Conservation (phyloP, 148 eudicot species). For the Cornus florida region DNA sequence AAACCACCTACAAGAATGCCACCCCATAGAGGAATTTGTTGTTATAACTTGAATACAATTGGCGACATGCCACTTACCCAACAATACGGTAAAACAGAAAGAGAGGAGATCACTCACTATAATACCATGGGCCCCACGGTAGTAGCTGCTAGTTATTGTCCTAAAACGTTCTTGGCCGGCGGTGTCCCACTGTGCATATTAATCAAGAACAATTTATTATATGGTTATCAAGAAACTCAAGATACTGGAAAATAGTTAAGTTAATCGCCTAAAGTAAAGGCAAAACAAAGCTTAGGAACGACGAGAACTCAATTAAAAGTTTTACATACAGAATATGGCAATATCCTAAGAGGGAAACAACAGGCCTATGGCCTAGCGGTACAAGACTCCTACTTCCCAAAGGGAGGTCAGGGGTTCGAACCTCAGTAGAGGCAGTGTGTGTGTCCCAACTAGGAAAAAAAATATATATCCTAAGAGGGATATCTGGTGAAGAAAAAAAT, state of each 20-base stretch:
- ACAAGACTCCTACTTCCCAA: too few relatives aligned
- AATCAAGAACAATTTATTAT: slow-evolving; percentile 7
- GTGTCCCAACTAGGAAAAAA: too few relatives aligned
- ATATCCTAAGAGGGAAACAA: not conserved
- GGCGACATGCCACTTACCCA: not conserved
- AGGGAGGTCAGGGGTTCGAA: too few relatives aligned
- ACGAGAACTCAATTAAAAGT: not conserved
- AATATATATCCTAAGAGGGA: not conserved
- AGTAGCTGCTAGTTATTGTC: slow-evolving; percentile 49
- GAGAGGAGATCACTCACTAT: slow-evolving; percentile 28
- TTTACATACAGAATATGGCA: not conserved
- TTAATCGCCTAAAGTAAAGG: not conserved
- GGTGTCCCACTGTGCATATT: slow-evolving; percentile 35
- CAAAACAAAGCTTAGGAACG: not conserved
- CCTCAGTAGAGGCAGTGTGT: too few relatives aligned
- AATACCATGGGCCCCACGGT: slow-evolving; percentile 52
- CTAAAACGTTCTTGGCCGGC: slow-evolving; percentile 47
- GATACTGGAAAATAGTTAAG: not conserved
- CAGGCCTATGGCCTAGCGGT: too few relatives aligned
- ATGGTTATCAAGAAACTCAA: not conserved
- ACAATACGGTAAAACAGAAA: not conserved
- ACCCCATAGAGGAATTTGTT: not conserved
- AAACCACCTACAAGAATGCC: slow-evolving; percentile 53
- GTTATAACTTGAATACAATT: not conserved
- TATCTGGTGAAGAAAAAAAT: not conserved